Conservation (phyloP, 2,329 filamentous ascomycete species). For the Exophiala viscosa region DNA sequence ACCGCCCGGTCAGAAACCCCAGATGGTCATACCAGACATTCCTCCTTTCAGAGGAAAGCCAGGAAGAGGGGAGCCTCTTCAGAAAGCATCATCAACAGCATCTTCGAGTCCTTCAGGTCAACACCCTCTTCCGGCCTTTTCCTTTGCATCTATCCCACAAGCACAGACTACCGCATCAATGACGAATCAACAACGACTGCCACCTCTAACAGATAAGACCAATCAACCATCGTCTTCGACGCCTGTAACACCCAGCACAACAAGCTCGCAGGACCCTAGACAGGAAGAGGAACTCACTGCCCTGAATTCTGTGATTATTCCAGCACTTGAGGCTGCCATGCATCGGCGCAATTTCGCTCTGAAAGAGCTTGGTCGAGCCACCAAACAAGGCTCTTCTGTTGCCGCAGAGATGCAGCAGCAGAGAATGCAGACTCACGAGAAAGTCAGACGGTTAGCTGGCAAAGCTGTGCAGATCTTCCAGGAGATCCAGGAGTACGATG, state of each 20-base stretch:
- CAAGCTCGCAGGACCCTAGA: conserved; percentile 34
- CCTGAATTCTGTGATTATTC: conserved; percentile 85
- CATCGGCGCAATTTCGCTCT: conserved; percentile 66
- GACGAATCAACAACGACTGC: conserved; percentile 20
- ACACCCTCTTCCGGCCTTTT: conserved; percentile 32
- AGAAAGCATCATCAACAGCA: conserved; percentile 26
- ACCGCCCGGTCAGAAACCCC: conserved; percentile 30
- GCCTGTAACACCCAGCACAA: conserved; percentile 31
- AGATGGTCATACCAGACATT: conserved; percentile 33
- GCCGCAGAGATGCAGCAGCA: conserved; percentile 53
- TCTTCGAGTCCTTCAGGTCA: conserved; percentile 25
- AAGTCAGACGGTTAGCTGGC: conserved; percentile 73
- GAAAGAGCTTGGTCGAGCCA: conserved; percentile 37
- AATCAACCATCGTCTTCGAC: conserved; percentile 8
- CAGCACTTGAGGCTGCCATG: conserved; percentile 85
- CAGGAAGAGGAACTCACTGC: conserved; percentile 74
- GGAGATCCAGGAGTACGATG: conserved; percentile 87
- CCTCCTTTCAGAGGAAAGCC: conserved; percentile 33
- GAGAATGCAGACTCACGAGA: conserved; percentile 76
- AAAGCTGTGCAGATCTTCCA: conserved; percentile 80
- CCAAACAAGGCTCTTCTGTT: conserved; percentile 31
- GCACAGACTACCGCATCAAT: conserved; percentile 14
- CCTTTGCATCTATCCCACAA: conserved; percentile 20
- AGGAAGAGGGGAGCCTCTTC: conserved; percentile 26
- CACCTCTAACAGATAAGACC: conserved; percentile 15